phyloP scores from a whole-genome alignment of 129 eudicot species.

The Rutidosis leptorrhynchoides region DNA sequence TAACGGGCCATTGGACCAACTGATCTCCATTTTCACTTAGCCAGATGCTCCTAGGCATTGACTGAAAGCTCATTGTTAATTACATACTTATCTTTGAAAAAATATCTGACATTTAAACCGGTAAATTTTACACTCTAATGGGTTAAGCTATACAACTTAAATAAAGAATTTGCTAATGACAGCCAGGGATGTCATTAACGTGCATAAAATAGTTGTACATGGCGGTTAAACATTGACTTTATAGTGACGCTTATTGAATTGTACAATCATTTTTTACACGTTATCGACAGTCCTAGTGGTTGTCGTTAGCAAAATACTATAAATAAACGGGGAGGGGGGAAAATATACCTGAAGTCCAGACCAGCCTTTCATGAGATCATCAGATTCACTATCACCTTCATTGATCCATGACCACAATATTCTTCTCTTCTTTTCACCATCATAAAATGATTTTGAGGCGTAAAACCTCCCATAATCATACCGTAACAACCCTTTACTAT shows the following conservation, averaged over 20 bases:
- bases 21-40: slow-evolving; percentile 47
- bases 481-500: slow-evolving; percentile 29
- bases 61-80: slow-evolving; percentile 35
- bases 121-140: neutral
- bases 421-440: slow-evolving; percentile 45
- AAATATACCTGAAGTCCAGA: slow-evolving; percentile 75
- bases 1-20: slow-evolving; percentile 63
- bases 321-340: no score
- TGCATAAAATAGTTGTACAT: no score
- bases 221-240: no score
- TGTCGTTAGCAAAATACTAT: no score
- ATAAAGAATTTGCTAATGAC: no score
- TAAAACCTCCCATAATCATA: slow-evolving; percentile 71
- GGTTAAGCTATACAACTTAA: neutral
- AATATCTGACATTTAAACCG: neutral
- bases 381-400: slow-evolving; percentile 40
- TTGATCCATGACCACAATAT: slow-evolving; percentile 64
- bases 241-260: no score
- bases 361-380: slow-evolving; percentile 58
- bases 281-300: no score
- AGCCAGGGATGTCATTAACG: no score
- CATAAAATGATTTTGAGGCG: slow-evolving; percentile 68
- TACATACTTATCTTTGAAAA: neutral
- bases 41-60: slow-evolving; percentile 57
- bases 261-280: no score